Evolutionary conservation across 345 rosid genomes (phyloP).

Genomic region (Eucalyptus dawsonii): DNA sequence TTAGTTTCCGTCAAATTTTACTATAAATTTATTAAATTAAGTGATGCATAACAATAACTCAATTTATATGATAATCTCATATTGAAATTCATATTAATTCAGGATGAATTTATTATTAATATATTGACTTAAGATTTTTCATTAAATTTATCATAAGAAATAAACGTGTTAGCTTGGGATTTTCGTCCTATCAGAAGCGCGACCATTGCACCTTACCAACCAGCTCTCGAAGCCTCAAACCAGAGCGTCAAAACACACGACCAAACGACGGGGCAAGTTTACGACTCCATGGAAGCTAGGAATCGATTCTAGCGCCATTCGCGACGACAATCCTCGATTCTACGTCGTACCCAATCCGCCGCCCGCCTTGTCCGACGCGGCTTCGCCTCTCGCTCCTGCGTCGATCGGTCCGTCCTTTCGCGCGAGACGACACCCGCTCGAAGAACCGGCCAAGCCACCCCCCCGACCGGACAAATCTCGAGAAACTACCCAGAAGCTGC

Average conservation of each 20-base stretch:
- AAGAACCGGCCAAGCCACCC: neutral
- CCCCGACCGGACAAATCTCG: neutral
- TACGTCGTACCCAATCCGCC: neutral
- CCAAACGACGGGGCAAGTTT: neutral
- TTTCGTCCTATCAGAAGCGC: neutral
- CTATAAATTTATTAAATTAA: no score
- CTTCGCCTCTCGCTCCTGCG: neutral
- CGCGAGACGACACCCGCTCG: neutral
- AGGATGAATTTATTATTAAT: no score
- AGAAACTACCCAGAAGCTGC: conserved; percentile 2
- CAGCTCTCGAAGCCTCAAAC: neutral
- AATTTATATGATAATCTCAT: no score
- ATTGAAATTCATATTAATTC: neutral
- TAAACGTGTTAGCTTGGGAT: neutral
- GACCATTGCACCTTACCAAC: neutral
- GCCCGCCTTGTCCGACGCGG: neutral
- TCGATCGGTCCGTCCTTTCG: neutral
- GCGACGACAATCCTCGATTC: neutral
- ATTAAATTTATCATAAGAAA: no score
- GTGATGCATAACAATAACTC: no score
- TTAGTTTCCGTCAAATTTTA: no score
- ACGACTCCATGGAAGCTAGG: neutral
- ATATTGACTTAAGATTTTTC: no score
- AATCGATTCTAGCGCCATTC: neutral
- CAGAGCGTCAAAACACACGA: neutral